phyloP scores from a whole-genome alignment of 495 filamentous ascomycete genomes.

The Podospora pseudocomata region DNA sequence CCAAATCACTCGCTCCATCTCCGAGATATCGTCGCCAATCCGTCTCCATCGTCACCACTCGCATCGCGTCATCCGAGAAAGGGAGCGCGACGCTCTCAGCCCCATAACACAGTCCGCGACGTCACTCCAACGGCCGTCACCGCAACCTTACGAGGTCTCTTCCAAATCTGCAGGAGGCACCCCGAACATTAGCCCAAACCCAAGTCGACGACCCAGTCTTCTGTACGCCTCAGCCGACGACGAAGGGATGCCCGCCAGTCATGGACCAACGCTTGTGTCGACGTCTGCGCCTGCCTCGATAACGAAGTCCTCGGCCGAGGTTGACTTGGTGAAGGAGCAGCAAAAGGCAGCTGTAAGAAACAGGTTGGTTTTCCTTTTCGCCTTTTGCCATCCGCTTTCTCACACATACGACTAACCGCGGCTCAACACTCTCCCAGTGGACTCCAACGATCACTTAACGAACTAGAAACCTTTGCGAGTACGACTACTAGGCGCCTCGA shows the following conservation, averaged over 20 bases:
- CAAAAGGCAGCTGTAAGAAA: conserved; percentile 40
- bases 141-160: conserved; percentile 36
- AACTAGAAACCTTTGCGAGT: conserved; percentile 44
- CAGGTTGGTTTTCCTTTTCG: conserved; percentile 34
- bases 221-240: conserved; percentile 34
- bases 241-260: conserved; percentile 20
- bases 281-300: conserved; percentile 16
- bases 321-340: conserved; percentile 38
- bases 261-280: not conserved
- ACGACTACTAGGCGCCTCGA: conserved; percentile 72
- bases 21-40: conserved; percentile 48
- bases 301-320: conserved; percentile 27
- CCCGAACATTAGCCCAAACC: conserved; percentile 40
- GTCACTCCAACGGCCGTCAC: conserved; percentile 25
- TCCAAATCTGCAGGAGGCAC: conserved; percentile 42
- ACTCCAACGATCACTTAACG: conserved; percentile 40
- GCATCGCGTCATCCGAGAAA: conserved; percentile 27
- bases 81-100: conserved; percentile 37
- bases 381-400: not conserved
- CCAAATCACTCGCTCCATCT: conserved; percentile 47
- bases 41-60: conserved; percentile 44
- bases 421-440: conserved; percentile 27
- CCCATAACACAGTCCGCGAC: conserved; percentile 31
- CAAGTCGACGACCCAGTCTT: conserved; percentile 41
- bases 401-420: not conserved